These are phyloP conservation scores for Aspergillus jensenii DNA, from an alignment of 2,329 filamentous ascomycete genomes.

Conservation along the genomic window DNA sequence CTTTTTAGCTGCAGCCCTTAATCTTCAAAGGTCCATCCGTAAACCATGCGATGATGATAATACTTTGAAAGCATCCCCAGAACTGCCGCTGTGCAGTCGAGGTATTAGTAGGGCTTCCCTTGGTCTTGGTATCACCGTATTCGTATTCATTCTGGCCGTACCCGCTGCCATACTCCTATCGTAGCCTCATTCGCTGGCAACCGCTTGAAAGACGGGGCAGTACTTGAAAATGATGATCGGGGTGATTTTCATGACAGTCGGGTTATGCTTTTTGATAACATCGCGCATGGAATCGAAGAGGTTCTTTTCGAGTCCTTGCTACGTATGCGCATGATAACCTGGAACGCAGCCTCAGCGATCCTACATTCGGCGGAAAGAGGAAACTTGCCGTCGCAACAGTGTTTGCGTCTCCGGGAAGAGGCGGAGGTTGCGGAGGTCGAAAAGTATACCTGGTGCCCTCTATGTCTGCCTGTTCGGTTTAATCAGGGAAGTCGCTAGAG, in stretches of 20 bases:
- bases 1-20: neutral
- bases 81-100: too few species aligned
- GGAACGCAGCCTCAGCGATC: neutral
- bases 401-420: neutral
- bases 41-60: too few species aligned
- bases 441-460: neutral
- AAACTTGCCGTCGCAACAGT: neutral
- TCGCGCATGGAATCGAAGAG: neutral
- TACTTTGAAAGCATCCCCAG: too few species aligned
- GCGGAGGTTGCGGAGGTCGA: neutral
- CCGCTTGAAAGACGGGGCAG: neutral
- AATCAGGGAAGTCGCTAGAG: neutral
- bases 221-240: neutral
- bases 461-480: neutral
- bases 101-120: too few species aligned
- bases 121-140: neutral
- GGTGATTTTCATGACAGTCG: neutral
- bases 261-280: neutral
- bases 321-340: neutral
- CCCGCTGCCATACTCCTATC: neutral
- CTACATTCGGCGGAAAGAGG: neutral
- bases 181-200: neutral
- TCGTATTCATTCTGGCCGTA: neutral
- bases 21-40: too few species aligned
- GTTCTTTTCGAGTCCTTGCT: neutral